Evolutionary conservation across 139 green algal genomes (phyloP), one percentile per base, ranked within the genome.

Genomic region (Micractinium sp.): DNA sequence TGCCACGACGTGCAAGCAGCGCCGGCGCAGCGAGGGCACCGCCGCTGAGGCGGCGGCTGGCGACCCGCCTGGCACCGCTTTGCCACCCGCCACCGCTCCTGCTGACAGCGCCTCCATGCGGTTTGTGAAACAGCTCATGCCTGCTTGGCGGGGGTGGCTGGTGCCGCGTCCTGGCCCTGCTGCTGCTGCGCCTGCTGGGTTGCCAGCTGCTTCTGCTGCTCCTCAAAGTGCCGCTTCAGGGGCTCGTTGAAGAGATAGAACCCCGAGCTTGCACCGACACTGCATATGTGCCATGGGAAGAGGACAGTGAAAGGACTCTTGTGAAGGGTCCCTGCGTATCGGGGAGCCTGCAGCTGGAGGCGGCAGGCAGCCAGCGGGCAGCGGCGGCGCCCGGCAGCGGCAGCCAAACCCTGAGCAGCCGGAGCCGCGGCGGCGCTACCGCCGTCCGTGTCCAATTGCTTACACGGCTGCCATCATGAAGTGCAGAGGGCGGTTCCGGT

Each of bases 191-290:
- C 67, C 67, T 88, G 84, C 84, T 53, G 67, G 36, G 85, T 41
- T 67, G 66, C 82, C 80, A 66, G 63, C 82, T 87, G 82, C 38
- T 53, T 22, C 81, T 74, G 53, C 53, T 88, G 71, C 73, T 82
- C n/a, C 76, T 79, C 86, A 33, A 82, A 82, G 15, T 73, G 56
- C 74, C 35, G 36, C 77, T 85, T 89, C 31, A 89, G 36, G 0
- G 86, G 86, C 56, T 73, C 75, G 27, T 85, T 74, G 56, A 89
- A 89, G 13, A 89, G 39, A 29, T 89, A 89, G 35, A 89, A 66
- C 16, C 86, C 86, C 0, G 23, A 53, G 25, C 75, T 18, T 16
- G 66, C 86, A 3, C 86, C 86, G 7, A 89, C 56, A 25, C 86
- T 89, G 86, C 33, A 85, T 22, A 1, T 36, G 31, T 23, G n/a